Base-by-base conservation (phyloP, 805 yeast genomes). In the Ogataea henricii region DNA sequence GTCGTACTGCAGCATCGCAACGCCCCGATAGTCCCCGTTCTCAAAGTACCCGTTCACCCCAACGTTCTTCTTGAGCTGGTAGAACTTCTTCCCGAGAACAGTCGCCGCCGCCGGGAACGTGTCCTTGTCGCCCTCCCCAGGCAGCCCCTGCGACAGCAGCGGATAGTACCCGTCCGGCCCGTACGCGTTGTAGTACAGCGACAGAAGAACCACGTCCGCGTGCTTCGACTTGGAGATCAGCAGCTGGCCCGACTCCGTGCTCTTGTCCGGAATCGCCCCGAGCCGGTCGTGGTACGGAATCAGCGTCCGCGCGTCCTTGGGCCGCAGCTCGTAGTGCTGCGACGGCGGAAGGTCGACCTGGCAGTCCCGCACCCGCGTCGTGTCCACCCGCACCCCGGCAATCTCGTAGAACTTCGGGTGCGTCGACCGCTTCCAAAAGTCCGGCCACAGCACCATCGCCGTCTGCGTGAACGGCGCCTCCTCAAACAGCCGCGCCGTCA, bases 121-220 rank as follows among this genome's bases (percentile, higher is more conserved):
- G 55, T 86, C 92, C 59, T 86, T 87, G 61, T 87, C 92, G 43
- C 92, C 94, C 67, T 84, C 89, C n/a, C 94, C 94, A 3, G 78
- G 79, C 33, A 73, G 74, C 29, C 80, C 85, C 61, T 79, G 79
- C 0, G 83, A 74, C 45, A 81, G 69, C n/a, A 81, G 64, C 21
- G 79, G 78, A 53, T 81, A 81, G 54, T 76, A 81, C 46, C 77
- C 71, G n/a, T 72, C 71, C 2, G 84, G 85, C 0, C 87, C 87
- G 57, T 77, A 79, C 34, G 77, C 60, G 56, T 83, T 83, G 58
- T 82, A 83, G 58, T 81, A 83, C 27, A 81, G 60, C 0, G 87
- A 78, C 20, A 83, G 64, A 40, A 82, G 65, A 25, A 83, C 66
- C 7, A 82, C 77, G 50, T 73, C 74, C 7, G 79, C 72, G 59